Base-by-base conservation (phyloP, 768 basidiomycete species). In the Boletus tomentosulus region DNA sequence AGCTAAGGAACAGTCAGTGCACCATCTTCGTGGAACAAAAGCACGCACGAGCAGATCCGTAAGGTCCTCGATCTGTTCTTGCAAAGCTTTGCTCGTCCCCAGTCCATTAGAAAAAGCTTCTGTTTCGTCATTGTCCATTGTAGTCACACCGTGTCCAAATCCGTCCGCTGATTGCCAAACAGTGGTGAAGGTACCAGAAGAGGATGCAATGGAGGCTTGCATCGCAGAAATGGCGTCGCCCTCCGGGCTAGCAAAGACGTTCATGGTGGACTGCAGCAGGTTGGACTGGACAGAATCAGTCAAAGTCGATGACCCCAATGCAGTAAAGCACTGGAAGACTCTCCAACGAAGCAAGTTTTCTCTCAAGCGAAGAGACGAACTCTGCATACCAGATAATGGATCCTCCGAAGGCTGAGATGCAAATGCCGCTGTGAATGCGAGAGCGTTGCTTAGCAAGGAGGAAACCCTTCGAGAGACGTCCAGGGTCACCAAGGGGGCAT, bases 401-500 rank as follows among this genome's bases (percentile, higher is more conserved):
- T 93, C 92, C 39, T 91, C 87, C 2, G 82, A 73, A 53, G 81
- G 80, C 49, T 85, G 83, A 1, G 81, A 78, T 19, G 89, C 72
- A 69, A 95, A 94, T n/a, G 84, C 83, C 59, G 87, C 89, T 15
- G 87, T 83, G 67, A 98, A 98, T 3, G 83, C 78, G n/a, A 98
- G 81, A 0, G 92, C 91, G 61, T 98, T 98, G 66, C 84, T 82
- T 37, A 99, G 76, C 24, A 98, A 73, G 1, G 91, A 87, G 11
- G 91, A 85, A 42, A 99, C 82, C 5, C 97, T 83, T 16, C 96
- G 80, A 4, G 91, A 88, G 19, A 96, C 91, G 63, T 98, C 97
- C 9, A 96, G 82, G 6, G 90, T 94, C 56, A 96, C 85, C 15
- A 98, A 74, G 6, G 83, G 76, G 3, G 79, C 72, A 66, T 96